A percentile compares a stretch with the other conserved stretches of the same genome.
These are phyloP conservation scores for Pseudocercospora eumusae DNA, from an alignment of 2,329 filamentous ascomycete species.

Conservation along the genomic window DNA sequence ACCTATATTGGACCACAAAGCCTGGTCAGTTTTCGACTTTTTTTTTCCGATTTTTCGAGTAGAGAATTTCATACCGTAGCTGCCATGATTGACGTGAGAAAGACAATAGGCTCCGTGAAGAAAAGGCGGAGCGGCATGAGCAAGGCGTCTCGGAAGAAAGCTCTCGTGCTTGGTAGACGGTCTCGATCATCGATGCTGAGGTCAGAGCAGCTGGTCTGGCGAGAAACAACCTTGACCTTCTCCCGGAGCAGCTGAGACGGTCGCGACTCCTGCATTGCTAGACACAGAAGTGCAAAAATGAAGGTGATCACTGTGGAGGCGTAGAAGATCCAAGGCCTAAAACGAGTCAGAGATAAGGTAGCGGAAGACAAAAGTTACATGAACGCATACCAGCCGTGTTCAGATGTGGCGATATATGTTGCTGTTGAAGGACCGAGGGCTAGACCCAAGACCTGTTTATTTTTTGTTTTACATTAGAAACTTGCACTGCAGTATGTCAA, in stretches of 20 bases:
- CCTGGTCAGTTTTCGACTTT: not conserved
- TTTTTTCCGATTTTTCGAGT: not conserved
- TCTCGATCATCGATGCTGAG: slow-evolving; percentile 42
- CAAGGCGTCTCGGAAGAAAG: slow-evolving; percentile 10
- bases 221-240: slow-evolving; percentile 39
- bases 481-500: not conserved
- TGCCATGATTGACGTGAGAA: slow-evolving; percentile 47
- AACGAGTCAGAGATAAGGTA: slow-evolving; percentile 8
- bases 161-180: slow-evolving; percentile 46
- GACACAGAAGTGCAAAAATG: slow-evolving; percentile 40
- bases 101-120: slow-evolving; percentile 52
- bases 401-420: slow-evolving; percentile 27
- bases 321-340: slow-evolving; percentile 51
- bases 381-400: slow-evolving; percentile 28
- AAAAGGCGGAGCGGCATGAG: slow-evolving; percentile 39
- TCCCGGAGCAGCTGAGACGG: slow-evolving; percentile 47
- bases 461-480: not conserved
- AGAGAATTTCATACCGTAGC: slow-evolving; percentile 37
- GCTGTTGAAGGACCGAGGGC: slow-evolving; percentile 50
- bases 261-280: slow-evolving; percentile 49
- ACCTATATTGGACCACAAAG: not conserved
- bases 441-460: slow-evolving; percentile 44
- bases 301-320: slow-evolving; percentile 45
- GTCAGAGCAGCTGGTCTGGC: slow-evolving; percentile 31
- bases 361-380: not conserved